phyloP scores from a whole-genome alignment of 805 yeast species.

The Kazachstania psychrophila region DNA sequence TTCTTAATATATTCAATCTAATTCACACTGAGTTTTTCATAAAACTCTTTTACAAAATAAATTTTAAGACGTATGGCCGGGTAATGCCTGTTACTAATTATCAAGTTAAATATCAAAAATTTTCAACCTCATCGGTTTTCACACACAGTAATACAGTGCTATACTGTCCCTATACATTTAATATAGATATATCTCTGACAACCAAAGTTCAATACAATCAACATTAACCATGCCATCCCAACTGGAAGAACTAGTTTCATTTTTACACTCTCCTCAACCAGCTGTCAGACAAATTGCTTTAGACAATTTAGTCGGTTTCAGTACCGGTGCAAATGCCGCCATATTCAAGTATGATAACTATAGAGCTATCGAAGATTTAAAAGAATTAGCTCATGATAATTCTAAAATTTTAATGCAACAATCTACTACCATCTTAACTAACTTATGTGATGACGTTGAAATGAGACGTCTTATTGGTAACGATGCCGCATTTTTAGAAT shows the following conservation, averaged over 20 bases:
- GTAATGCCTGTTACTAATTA: too few species aligned
- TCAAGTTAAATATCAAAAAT: background rate
- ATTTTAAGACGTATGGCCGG: too few species aligned
- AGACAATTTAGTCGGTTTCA: constrained; percentile 72
- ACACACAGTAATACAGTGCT: too few species aligned
- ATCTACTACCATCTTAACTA: constrained; percentile 71
- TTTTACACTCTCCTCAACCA: constrained; percentile 72
- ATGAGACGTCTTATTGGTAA: constrained; percentile 58
- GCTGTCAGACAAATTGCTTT: constrained; percentile 77
- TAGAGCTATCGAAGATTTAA: constrained; percentile 65
- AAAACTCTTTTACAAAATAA: too few species aligned
- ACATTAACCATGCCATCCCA: constrained; percentile 38
- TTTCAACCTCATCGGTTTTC: constrained; percentile 6
- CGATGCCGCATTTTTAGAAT: constrained; percentile 49
- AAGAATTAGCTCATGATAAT: constrained; percentile 44
- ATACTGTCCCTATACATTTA: background rate
- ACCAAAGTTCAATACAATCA: background rate
- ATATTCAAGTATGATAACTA: constrained; percentile 64
- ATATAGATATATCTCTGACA: too few species aligned
- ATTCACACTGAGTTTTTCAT: too few species aligned
- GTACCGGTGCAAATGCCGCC: constrained; percentile 57
- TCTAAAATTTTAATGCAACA: constrained; percentile 51
- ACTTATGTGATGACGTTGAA: constrained; percentile 61
- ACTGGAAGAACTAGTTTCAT: constrained; percentile 57
- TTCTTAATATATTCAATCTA: too few species aligned